Base-by-base conservation (phyloP, 2,329 filamentous ascomycete species). In the Alternaria novae-zelandiae region DNA sequence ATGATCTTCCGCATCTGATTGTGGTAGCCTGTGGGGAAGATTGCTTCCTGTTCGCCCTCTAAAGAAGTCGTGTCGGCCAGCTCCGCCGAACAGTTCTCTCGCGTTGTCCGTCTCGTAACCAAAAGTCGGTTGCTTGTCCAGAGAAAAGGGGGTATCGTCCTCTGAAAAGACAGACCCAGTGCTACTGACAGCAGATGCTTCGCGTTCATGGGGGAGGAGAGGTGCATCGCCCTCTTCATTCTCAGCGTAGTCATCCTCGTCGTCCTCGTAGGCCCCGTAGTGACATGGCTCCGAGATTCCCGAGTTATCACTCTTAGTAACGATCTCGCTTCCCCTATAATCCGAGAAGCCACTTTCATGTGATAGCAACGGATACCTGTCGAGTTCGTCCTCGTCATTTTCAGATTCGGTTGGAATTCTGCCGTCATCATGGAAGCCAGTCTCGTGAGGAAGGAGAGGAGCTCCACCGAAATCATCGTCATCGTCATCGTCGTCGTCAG, bases 311-410 rank as follows among this genome's bases (percentile, higher is more conserved):
- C 70, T 60, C 28, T 65, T 53, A 68, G 70, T 63, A 67, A 46
- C 54, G 7, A 47, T 53, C 54, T 65, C 67, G 58, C 69, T 67
- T 57, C 36, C 49, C 53, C 58, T 64, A 47, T 63, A 59, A 30
- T 62, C 57, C 53, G 74, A 51, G 59, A 67, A 65, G 5, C 63
- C 65, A 57, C 76, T 75, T 65, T 82, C 80, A 43, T 82, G 80
- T 21, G 74, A 72, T 46, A 82, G 67, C 2, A 81, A 71, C 20
- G 79, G 81, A 20, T 71, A 67, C 9, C 70, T 61, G 25, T 75
- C 71, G 15, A 71, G 66, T 21, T 76, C 73, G 41, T 74, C 56
- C 28, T 73, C 50, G 21, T 28, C 70, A 10, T 69, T 61, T 3
- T 69, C 68, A 28, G 55, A 54, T 21, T 71, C 58, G 51, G 64